phyloP scores from a whole-genome alignment of 345 rosid species.

The Gossypium herbaceum region DNA sequence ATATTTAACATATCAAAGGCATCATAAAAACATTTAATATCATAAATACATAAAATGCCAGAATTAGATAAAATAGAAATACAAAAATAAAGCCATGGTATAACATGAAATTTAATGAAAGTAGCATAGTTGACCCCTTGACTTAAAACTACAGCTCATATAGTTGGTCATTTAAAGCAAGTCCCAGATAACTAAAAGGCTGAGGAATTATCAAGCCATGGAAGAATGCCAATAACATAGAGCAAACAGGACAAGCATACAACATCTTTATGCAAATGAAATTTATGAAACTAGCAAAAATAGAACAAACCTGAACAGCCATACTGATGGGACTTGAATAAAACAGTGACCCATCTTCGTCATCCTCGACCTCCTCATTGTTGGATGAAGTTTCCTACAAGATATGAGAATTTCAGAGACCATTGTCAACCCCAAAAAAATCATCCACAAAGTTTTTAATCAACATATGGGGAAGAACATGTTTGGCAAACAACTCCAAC shows the following conservation, averaged over 20 bases:
- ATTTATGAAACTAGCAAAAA: slow-evolving; percentile 7
- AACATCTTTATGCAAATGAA: neutral
- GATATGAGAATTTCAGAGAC: slow-evolving; percentile 20
- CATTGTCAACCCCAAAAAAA: slow-evolving; percentile 10
- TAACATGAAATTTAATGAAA: neutral
- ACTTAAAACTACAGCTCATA: neutral
- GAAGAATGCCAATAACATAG: neutral
- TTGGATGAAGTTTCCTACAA: slow-evolving; percentile 49
- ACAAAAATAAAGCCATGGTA: neutral
- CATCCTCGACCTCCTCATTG: slow-evolving; percentile 55
- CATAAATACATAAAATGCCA: neutral
- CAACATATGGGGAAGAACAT: neutral
- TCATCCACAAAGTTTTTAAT: neutral
- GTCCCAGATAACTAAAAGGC: neutral
- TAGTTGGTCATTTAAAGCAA: neutral
- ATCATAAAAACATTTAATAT: neutral
- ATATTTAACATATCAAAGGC: neutral
- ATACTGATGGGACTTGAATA: slow-evolving; percentile 68
- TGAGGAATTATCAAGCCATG: neutral
- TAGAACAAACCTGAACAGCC: slow-evolving; percentile 71
- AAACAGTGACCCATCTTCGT: slow-evolving; percentile 73
- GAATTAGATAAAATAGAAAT: neutral
- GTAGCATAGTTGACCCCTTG: neutral
- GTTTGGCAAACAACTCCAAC: neutral
- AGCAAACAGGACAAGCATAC: neutral